Evolutionary conservation across 768 basidiomycete genomes (phyloP).

Genomic region (Trametes gibbosa): DNA sequence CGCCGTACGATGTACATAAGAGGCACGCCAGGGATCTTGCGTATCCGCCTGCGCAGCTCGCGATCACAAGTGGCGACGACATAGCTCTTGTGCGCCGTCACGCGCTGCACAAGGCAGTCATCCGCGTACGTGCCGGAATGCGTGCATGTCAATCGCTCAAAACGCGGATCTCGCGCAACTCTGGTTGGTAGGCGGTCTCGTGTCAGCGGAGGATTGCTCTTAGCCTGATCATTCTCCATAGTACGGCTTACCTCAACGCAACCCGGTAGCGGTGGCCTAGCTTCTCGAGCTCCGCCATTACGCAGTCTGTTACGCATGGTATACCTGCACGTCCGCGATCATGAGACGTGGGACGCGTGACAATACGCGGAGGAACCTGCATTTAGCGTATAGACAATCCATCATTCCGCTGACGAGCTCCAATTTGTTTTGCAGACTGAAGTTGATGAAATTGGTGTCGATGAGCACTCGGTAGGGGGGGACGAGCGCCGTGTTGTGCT

Average conservation of each 20-base stretch:
- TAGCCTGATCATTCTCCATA: not conserved
- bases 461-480: conserved; percentile 97
- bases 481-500: conserved; percentile 92
- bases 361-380: conserved; percentile 41
- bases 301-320: conserved; percentile 98
- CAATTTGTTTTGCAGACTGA: conserved; percentile 95
- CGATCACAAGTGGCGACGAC: conserved; percentile 98
- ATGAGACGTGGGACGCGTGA: conserved; percentile 13
- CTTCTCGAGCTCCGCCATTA: conserved; percentile 98
- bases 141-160: conserved; percentile 89
- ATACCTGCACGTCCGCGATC: conserved; percentile 58
- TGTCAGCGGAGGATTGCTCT: conserved; percentile 1
- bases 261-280: conserved; percentile 93
- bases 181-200: conserved; percentile 39
- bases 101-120: conserved; percentile 95
- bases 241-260: conserved; percentile 73
- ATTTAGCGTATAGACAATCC: conserved; percentile 98
- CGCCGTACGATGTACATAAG: conserved; percentile 96
- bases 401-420: conserved; percentile 98
- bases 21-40: conserved; percentile 90
- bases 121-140: conserved; percentile 98
- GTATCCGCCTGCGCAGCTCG: conserved; percentile 86
- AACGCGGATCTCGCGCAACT: conserved; percentile 94
- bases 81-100: conserved; percentile 93
- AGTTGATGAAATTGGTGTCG: conserved; percentile 99